Evolutionary conservation across 1,284 basidiomycete species (phyloP), one percentile per base, ranked within the genome.

Genomic region (Trichosporon asahii): DNA sequence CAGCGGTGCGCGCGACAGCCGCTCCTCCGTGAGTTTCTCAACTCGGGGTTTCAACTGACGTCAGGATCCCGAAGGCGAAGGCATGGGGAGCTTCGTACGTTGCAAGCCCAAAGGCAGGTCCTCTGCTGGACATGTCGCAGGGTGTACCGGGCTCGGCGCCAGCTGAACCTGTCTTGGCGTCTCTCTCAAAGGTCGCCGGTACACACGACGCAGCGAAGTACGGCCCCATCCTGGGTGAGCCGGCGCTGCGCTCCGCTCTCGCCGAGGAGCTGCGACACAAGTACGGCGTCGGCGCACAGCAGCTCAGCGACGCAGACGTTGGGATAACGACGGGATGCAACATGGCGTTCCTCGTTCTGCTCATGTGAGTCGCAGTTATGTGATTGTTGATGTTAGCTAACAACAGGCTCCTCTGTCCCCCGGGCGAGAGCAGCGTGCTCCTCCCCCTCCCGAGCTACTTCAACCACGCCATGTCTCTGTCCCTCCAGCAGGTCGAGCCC

Each of bases 401-500:
- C 53, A 5, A 0, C 37, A 73, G 72, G 86, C 86, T 87, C 15
- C 79, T 96, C 5, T 91, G 90, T 21, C 88, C 88, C 72, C 84
- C 88, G 2, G 90, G 90, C 0, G 90, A 92, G 71, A 90, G 77
- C 15, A 73, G 91, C 73, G 85, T 94, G 53, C 89, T 96, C 65
- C 81, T 95, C 15, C 92, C 93, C 6, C 85, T 90, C 0, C 93
- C 93, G 11, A 91, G 90, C 86, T 92, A 92, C 77, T 92, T 93
- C 79, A 91, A 91, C 82, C 89, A 91, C 72, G 89, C 90, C 74
- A 94, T 94, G 92, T 88, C 87, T 0, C 84, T 92, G 35, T 88
- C 87, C 35, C 85, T 92, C 73, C 86, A 91, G 7, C 87, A 87
- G 1, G 86, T 95, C 73, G 86, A 85, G 66, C 81, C 89, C 1